A percentile compares a stretch with the other conserved stretches of the same genome.
Conservation (phyloP, 2,329 filamentous ascomycete species). For the Fusarium duplospermum region DNA sequence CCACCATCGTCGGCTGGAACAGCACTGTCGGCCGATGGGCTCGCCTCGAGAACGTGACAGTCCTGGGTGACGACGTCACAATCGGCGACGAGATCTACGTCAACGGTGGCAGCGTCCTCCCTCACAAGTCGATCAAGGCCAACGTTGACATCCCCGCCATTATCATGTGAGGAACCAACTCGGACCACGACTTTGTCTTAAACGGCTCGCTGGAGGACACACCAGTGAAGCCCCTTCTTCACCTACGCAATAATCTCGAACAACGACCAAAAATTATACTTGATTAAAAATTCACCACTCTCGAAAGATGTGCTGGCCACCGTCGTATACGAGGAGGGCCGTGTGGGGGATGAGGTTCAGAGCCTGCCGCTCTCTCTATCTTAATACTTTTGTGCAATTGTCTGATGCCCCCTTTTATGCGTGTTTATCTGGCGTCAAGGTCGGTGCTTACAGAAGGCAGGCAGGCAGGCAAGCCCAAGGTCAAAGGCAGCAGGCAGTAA, state of each 20-base stretch:
- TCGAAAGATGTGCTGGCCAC: slow-evolving; percentile 44
- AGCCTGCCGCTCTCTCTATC: slow-evolving; percentile 40
- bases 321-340: slow-evolving; percentile 38
- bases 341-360: slow-evolving; percentile 23
- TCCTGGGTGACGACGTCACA: slow-evolving; percentile 96
- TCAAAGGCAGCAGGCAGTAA: slow-evolving; percentile 30
- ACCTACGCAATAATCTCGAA: slow-evolving; percentile 33
- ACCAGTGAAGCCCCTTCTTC: slow-evolving; percentile 26
- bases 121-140: slow-evolving; percentile 98
- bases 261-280: slow-evolving; percentile 31
- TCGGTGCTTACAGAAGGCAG: slow-evolving; percentile 43
- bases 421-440: slow-evolving; percentile 46
- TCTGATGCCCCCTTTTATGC: slow-evolving; percentile 45
- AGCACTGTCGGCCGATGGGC: slow-evolving; percentile 96
- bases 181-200: slow-evolving; percentile 2
- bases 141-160: slow-evolving; percentile 87
- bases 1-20: slow-evolving; percentile 98
- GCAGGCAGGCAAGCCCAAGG: slow-evolving; percentile 37
- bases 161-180: slow-evolving; percentile 68
- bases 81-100: slow-evolving; percentile 99
- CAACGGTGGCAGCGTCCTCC: slow-evolving; percentile 93
- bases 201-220: slow-evolving; percentile 36
- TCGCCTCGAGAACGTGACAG: slow-evolving; percentile 96
- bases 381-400: slow-evolving; percentile 43
- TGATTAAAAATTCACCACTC: slow-evolving; percentile 44